Evolutionary conservation across 2,329 filamentous ascomycete genomes (phyloP).

Genomic region (Aspergillus sp.): DNA sequence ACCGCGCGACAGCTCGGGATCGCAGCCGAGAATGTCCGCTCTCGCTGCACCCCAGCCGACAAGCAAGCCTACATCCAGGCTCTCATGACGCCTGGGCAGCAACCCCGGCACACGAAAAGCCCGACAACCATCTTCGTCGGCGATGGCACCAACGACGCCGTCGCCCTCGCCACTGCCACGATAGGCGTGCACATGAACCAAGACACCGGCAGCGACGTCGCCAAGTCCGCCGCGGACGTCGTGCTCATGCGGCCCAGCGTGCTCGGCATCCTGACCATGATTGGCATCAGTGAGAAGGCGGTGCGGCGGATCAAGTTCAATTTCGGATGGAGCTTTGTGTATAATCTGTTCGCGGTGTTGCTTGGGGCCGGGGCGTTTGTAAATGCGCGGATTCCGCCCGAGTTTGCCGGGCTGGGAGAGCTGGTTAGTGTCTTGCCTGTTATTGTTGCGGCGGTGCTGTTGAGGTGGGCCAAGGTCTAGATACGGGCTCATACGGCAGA

Average conservation of each 20-base stretch:
- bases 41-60: slow-evolving; percentile 50
- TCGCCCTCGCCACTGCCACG: slow-evolving; percentile 66
- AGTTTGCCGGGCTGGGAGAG: slow-evolving; percentile 68
- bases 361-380: slow-evolving; percentile 66
- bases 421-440: slow-evolving; percentile 72
- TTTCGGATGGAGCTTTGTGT: slow-evolving; percentile 67
- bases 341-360: slow-evolving; percentile 67
- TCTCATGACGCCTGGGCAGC: slow-evolving; percentile 19
- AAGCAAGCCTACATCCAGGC: slow-evolving; percentile 54
- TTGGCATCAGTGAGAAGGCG: slow-evolving; percentile 51
- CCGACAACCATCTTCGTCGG: slow-evolving; percentile 61
- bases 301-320: slow-evolving; percentile 61
- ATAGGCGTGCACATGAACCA: slow-evolving; percentile 69
- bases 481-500: not conserved
- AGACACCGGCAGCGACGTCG: slow-evolving; percentile 61
- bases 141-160: slow-evolving; percentile 77
- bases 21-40: slow-evolving; percentile 37
- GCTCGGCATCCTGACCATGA: slow-evolving; percentile 54
- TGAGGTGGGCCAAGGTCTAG: slow-evolving; percentile 26
- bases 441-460: slow-evolving; percentile 53
- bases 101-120: not conserved
- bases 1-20: slow-evolving; percentile 48
- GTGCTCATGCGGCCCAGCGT: slow-evolving; percentile 62
- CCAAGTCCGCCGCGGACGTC: slow-evolving; percentile 65
- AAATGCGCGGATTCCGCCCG: slow-evolving; percentile 55